Evolutionary conservation across 352 stramenopile genomes (phyloP).

Genomic region (Phytophthora megakarya): DNA sequence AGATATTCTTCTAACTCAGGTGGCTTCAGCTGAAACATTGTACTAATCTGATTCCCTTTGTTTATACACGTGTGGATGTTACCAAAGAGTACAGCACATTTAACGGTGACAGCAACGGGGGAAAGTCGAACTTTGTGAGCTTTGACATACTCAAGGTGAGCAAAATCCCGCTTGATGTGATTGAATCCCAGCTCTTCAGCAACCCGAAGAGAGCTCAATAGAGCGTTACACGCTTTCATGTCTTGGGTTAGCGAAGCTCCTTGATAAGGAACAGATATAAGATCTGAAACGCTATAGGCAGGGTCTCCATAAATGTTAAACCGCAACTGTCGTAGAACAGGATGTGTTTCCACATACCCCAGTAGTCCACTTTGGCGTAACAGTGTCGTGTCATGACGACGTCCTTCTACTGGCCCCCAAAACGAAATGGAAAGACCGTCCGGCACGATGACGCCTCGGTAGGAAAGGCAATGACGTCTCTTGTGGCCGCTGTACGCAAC

Average conservation of each 20-base stretch:
- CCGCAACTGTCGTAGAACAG: neutral
- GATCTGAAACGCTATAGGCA: neutral
- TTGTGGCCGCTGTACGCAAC: slow-evolving; percentile 19
- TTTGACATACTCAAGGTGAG: slow-evolving; percentile 21
- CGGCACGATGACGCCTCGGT: slow-evolving; percentile 9
- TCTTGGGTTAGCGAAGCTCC: neutral
- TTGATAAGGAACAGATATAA: slow-evolving; percentile 14
- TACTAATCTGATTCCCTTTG: slow-evolving; percentile 15
- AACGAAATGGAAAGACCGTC: slow-evolving; percentile 17
- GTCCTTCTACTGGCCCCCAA: slow-evolving; percentile 9
- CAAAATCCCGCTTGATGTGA: slow-evolving; percentile 16
- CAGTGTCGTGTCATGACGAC: neutral
- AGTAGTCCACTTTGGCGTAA: neutral
- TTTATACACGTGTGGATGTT: slow-evolving; percentile 10
- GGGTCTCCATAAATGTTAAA: neutral
- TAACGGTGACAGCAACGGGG: slow-evolving; percentile 5
- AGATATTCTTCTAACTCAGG: neutral
- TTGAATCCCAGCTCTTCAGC: slow-evolving; percentile 17
- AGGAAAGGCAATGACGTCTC: slow-evolving; percentile 8
- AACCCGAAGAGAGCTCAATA: slow-evolving; percentile 6
- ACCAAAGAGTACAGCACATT: slow-evolving; percentile 3
- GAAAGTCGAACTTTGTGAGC: slow-evolving; percentile 19
- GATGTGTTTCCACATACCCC: neutral
- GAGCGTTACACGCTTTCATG: slow-evolving; percentile 7
- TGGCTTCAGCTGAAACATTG: slow-evolving; percentile 4